Conservation (phyloP, 2,329 filamentous ascomycete species). For the Cladosporium colombiae region DNA sequence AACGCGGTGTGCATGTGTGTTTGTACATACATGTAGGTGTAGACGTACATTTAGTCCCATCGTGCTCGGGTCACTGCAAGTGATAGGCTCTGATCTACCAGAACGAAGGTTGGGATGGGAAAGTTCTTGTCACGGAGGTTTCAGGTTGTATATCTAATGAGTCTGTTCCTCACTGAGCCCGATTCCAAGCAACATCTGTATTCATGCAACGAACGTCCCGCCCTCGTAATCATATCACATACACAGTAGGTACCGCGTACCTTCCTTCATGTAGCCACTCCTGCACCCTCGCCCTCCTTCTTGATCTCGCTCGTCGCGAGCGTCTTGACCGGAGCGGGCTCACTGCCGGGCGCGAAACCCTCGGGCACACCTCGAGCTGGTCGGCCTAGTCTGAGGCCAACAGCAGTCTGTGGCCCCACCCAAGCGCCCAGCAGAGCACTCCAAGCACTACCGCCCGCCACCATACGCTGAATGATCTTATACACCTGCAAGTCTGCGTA, state of each 20-base stretch:
- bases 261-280: neutral
- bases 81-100: neutral
- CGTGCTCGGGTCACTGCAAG: neutral
- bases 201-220: neutral
- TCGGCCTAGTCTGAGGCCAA: slow-evolving; percentile 43
- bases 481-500: slow-evolving; percentile 81
- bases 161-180: neutral
- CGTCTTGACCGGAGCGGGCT: slow-evolving; percentile 19
- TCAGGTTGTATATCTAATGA: neutral
- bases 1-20: neutral
- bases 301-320: slow-evolving; percentile 7
- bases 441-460: slow-evolving; percentile 76
- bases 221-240: neutral
- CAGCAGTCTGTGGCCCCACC: slow-evolving; percentile 58
- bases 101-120: neutral
- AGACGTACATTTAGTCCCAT: neutral
- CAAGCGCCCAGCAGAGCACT: slow-evolving; percentile 79
- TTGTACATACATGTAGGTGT: neutral
- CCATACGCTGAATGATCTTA: slow-evolving; percentile 74
- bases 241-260: neutral
- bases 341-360: slow-evolving; percentile 56
- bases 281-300: slow-evolving; percentile 1
- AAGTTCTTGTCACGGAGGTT: neutral
- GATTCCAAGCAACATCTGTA: neutral
- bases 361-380: slow-evolving; percentile 77